A percentile compares a stretch with the other conserved stretches of the same genome.
These are phyloP conservation scores for Penstemon davidsonii DNA, from an alignment of 257 asterid species.

Conservation along the genomic window DNA sequence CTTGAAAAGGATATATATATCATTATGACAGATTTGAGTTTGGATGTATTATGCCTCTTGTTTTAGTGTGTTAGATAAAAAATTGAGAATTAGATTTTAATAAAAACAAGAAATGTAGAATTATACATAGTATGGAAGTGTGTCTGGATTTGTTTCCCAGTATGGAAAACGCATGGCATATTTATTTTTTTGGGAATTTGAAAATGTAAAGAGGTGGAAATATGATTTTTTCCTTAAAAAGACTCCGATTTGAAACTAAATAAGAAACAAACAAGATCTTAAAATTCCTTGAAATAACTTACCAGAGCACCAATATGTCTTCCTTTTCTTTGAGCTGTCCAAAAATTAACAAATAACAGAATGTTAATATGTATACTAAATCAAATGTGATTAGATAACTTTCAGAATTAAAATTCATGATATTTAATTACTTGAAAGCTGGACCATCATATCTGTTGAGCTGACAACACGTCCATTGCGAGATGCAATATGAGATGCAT, in stretches of 20 bases:
- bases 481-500: slow-evolving; percentile 30
- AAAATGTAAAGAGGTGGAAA: no score
- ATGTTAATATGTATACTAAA: neutral
- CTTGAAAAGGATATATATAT: neutral
- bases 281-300: neutral
- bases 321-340: neutral
- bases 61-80: no score
- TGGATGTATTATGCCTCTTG: no score
- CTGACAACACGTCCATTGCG: slow-evolving; percentile 25
- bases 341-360: neutral
- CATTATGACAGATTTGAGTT: no score
- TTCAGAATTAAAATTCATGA: neutral
- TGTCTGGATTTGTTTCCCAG: no score
- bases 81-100: no score
- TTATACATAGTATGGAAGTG: no score
- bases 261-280: neutral
- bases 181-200: no score
- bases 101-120: neutral
- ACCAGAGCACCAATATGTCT: slow-evolving; percentile 12
- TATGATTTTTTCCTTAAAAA: no score
- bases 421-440: slow-evolving; percentile 27
- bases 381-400: neutral
- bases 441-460: slow-evolving; percentile 27
- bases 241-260: no score
- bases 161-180: no score